Base-by-base conservation (phyloP, 2,329 filamentous ascomycete genomes). In the Fonsecaea nubica region DNA sequence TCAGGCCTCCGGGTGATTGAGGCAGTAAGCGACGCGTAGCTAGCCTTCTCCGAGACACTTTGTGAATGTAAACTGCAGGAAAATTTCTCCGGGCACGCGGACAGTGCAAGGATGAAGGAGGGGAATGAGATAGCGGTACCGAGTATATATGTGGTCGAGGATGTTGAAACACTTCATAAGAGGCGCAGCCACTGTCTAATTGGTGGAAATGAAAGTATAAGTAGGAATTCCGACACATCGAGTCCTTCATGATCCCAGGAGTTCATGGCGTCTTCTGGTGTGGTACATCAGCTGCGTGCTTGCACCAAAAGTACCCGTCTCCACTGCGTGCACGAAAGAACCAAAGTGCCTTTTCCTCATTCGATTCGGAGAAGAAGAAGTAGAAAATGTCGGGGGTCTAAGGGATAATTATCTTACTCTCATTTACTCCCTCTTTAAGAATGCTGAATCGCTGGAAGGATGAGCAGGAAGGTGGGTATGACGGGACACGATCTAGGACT, bases 401-500 rank as follows among this genome's bases (percentile, higher is more conserved):
- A 15, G 21, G 21, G 21, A 30, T 50, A 18, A 13, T 12, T 18
- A 50, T 50, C 3, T 15, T 30, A 4, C n/a, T 30, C 45, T 32
- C 30, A 32, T 32, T 6, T 25, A 50, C 42, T 13, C 21, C 45
- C 45, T 30, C 21, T 12, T 18, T 25, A 3, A 30, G 21, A 25
- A 13, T 13, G 15, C 12, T 12, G 45, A 50, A 12, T 4, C 7
- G 45, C 10, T 3, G 18, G 10, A 50, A 50, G 18, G 18, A 50
- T 6, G 45, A 4, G 45, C 1, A 6, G 45, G 7, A 25, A 1
- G 45, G 21, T 4, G 45, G 45, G 21, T 42, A 3, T 25, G 25
- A 25, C 25, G 40, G 40, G n/a, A 50, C 21, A 18, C n/a, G 45
- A 50, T 50, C 45, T 13, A 50, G 45, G 45, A 50, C 45, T 50